Evolutionary conservation across 2,329 filamentous ascomycete species (phyloP).

Genomic region (Cladosporium austrohemisphaericum): DNA sequence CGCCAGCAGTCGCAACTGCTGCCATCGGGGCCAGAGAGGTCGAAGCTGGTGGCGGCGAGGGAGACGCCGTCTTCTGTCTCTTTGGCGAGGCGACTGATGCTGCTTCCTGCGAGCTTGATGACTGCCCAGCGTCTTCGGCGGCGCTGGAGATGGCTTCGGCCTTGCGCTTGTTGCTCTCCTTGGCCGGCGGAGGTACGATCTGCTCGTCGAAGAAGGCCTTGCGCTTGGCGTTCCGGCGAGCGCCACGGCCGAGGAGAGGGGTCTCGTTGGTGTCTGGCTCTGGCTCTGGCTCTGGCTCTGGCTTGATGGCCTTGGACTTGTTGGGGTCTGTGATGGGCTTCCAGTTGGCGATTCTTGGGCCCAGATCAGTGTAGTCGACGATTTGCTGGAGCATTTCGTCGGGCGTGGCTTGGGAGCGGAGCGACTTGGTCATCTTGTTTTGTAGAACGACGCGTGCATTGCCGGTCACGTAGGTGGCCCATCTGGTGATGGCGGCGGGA

Average conservation of each 20-base stretch:
- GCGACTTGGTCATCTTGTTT: slow-evolving; percentile 19
- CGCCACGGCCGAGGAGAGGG: slow-evolving; percentile 4
- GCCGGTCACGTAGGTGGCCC: slow-evolving; percentile 20
- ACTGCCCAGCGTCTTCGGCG: not conserved
- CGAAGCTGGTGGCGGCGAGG: not conserved
- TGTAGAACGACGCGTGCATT: slow-evolving; percentile 24
- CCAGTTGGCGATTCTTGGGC: slow-evolving; percentile 20
- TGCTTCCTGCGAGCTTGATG: not conserved
- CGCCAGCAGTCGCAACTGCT: not conserved
- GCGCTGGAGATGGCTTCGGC: not conserved
- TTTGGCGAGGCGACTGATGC: not conserved
- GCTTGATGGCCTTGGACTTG: not conserved
- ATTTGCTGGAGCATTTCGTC: slow-evolving; percentile 13
- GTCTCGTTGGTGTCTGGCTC: too few relatives aligned
- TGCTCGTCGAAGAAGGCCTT: too few relatives aligned
- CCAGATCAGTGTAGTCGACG: slow-evolving; percentile 22
- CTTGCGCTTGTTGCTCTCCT: not conserved
- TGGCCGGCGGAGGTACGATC: not conserved
- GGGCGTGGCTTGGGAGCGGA: slow-evolving; percentile 19
- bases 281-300: not conserved
- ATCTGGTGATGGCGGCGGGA: slow-evolving; percentile 11
- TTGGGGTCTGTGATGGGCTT: slow-evolving; percentile 5
- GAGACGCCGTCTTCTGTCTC: not conserved
- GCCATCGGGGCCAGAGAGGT: not conserved
- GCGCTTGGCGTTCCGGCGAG: not conserved